phyloP scores from a whole-genome alignment of 2,329 filamentous ascomycete species.

The Claviceps spartinae region DNA sequence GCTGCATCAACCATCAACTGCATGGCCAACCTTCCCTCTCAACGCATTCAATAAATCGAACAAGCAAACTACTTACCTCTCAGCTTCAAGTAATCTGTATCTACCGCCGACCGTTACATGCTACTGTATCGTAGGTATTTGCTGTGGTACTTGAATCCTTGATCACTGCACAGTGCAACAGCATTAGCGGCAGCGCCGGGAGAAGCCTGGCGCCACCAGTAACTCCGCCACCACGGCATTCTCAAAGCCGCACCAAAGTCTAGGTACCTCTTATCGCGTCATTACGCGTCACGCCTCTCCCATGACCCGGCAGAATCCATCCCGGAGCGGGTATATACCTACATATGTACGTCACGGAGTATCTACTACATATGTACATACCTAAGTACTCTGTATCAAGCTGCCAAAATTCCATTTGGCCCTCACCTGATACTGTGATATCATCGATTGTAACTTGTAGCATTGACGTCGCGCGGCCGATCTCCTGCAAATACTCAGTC shows the following conservation, averaged over 20 bases:
- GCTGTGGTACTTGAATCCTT: background rate
- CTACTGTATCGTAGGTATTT: background rate
- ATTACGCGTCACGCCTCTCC: background rate
- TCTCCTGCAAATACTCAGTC: no score
- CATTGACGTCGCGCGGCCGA: no score
- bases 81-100: no score
- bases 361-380: no score
- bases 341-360: no score
- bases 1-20: background rate
- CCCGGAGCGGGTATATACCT: background rate
- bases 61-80: no score
- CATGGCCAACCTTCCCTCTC: background rate
- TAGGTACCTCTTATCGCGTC: background rate
- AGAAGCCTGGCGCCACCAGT: background rate
- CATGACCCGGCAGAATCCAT: background rate
- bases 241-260: background rate
- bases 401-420: no score
- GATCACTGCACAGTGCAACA: background rate
- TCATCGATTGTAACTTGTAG: no score
- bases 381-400: no score
- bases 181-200: background rate
- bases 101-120: background rate
- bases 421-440: no score
- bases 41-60: background rate
- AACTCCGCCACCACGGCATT: background rate